These are phyloP conservation scores for Trypanosoma theileri DNA, from an alignment of 208 protist species.

Conservation along the genomic window DNA sequence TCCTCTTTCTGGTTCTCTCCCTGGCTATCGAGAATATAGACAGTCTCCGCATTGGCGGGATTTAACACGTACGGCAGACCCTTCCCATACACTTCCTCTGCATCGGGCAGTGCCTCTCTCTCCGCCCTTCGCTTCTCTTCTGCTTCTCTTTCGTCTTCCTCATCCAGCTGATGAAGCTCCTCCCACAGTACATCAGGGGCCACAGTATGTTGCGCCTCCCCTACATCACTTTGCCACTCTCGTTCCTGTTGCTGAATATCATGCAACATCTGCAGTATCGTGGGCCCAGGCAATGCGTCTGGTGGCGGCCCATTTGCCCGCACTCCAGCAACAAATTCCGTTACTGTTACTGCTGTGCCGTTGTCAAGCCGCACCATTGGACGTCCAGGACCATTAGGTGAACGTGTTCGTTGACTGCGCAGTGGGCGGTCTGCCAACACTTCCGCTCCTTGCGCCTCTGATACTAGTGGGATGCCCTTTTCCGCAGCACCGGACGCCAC, in stretches of 20 bases:
- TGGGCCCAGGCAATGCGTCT: conserved; percentile 8
- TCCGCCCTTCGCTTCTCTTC: background rate
- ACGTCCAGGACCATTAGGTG: background rate
- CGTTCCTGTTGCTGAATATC: background rate
- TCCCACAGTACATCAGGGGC: background rate
- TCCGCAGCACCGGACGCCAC: background rate
- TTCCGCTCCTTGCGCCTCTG: background rate
- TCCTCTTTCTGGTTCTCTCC: background rate
- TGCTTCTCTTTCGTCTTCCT: background rate
- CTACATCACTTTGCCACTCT: background rate
- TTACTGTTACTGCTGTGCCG: background rate
- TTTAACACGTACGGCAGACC: conserved; percentile 16
- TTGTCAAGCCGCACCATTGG: background rate
- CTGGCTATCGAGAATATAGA: background rate
- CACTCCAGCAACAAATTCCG: background rate
- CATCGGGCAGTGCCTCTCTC: background rate
- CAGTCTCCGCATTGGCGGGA: background rate
- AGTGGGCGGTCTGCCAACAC: conserved; percentile 5
- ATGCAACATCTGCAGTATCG: conserved; percentile 1
- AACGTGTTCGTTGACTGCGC: background rate
- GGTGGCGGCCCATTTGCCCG: background rate
- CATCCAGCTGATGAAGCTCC: conserved; percentile 9
- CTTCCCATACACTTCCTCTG: conserved; percentile 15
- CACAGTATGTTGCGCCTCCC: background rate
- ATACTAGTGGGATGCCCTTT: conserved; percentile 4